A percentile compares a stretch with the other conserved stretches of the same genome.
These are phyloP conservation scores for Stylonectria norvegica DNA, from an alignment of 2,329 filamentous ascomycete species.

Conservation along the genomic window DNA sequence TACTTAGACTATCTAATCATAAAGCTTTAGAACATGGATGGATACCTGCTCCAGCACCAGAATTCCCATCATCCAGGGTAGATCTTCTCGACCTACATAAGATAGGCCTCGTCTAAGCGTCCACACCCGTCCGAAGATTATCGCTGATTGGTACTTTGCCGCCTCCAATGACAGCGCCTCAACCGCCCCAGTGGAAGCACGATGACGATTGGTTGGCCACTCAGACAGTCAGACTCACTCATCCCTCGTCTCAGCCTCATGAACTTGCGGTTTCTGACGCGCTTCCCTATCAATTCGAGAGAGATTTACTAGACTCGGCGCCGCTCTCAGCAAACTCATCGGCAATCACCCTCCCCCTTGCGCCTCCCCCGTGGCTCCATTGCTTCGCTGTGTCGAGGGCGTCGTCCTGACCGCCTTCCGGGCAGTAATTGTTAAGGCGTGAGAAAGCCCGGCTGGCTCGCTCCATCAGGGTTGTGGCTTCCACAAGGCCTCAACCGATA, in stretches of 20 bases:
- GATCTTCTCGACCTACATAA: no score
- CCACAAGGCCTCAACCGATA: no score
- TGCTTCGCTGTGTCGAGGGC: background rate
- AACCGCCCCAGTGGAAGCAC: slow-evolving; percentile 24
- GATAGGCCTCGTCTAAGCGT: no score
- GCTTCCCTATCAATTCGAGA: slow-evolving; percentile 11
- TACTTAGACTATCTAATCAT: no score
- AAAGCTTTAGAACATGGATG: no score
- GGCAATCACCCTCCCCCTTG: background rate
- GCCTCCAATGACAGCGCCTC: slow-evolving; percentile 24
- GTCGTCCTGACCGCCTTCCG: slow-evolving; percentile 16
- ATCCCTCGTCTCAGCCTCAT: slow-evolving; percentile 14
- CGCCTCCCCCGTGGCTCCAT: background rate
- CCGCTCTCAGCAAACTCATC: slow-evolving; percentile 7
- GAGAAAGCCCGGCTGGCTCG: no score
- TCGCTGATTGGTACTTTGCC: slow-evolving; percentile 17
- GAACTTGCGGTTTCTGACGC: background rate
- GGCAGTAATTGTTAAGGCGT: no score
- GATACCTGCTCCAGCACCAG: no score
- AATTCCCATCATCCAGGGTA: no score
- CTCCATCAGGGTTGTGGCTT: no score
- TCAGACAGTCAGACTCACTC: no score
- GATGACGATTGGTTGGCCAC: slow-evolving; percentile 24
- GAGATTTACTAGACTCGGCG: background rate
- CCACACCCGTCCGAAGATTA: slow-evolving; percentile 4